These are phyloP conservation scores for Colletotrichum filicis DNA, from an alignment of 2,329 filamentous ascomycete species.

Conservation along the genomic window DNA sequence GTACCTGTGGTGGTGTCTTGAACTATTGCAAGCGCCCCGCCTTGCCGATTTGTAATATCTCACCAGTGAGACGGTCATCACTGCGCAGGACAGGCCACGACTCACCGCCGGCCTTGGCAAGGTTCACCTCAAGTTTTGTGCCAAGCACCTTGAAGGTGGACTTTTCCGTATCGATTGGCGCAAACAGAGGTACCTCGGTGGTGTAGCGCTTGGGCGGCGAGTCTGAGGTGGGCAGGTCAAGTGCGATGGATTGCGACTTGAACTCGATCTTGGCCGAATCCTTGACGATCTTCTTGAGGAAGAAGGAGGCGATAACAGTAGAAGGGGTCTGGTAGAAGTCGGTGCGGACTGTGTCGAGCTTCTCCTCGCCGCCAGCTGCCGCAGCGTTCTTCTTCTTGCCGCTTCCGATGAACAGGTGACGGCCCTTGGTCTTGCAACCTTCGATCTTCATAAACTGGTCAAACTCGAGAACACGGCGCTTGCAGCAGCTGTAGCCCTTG, in stretches of 20 bases:
- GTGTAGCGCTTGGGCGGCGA: slow-evolving; percentile 81
- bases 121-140: slow-evolving; percentile 86
- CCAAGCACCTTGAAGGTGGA: slow-evolving; percentile 85
- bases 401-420: slow-evolving; percentile 86
- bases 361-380: slow-evolving; percentile 71
- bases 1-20: background rate
- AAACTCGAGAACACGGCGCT: slow-evolving; percentile 93
- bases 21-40: slow-evolving; percentile 65
- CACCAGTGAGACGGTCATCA: slow-evolving; percentile 74
- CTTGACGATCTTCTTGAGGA: slow-evolving; percentile 97
- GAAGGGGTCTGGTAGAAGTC: slow-evolving; percentile 96
- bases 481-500: slow-evolving; percentile 98
- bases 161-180: slow-evolving; percentile 77
- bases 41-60: slow-evolving; percentile 90
- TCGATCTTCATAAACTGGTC: slow-evolving; percentile 97
- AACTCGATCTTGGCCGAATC: slow-evolving; percentile 80
- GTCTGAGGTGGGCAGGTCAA: slow-evolving; percentile 90
- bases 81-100: slow-evolving; percentile 89
- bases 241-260: slow-evolving; percentile 67
- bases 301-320: slow-evolving; percentile 89
- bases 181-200: slow-evolving; percentile 79
- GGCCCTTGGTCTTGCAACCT: slow-evolving; percentile 84
- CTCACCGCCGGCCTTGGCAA: slow-evolving; percentile 77
- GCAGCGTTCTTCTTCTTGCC: slow-evolving; percentile 72
- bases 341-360: slow-evolving; percentile 80